Evolutionary conservation across 441 rosid species (phyloP).

Genomic region (Gossypium schwendimanii): DNA sequence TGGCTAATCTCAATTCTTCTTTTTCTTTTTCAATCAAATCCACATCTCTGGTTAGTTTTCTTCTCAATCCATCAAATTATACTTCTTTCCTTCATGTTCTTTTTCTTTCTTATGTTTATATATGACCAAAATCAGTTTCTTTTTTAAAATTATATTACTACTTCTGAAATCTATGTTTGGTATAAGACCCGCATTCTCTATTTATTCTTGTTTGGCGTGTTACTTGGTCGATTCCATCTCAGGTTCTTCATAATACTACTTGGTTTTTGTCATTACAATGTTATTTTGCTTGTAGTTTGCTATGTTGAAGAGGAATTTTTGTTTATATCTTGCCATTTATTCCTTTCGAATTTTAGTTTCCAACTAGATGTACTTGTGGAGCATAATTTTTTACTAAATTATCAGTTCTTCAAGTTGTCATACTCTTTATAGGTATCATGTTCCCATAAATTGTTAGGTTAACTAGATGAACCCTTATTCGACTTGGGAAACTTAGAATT

Average conservation of each 20-base stretch:
- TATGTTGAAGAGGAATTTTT: not conserved
- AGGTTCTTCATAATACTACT: not conserved
- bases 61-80: not conserved
- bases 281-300: not conserved
- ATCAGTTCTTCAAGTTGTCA: not conserved
- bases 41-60: slow-evolving; percentile 13
- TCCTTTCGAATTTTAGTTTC: not conserved
- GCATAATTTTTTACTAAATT: not conserved
- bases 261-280: not conserved
- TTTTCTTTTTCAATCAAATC: slow-evolving; percentile 4
- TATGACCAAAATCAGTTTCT: not conserved
- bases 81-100: not conserved
- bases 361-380: not conserved
- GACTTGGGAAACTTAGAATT: not conserved
- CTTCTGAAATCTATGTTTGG: not conserved
- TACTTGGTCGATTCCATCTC: not conserved
- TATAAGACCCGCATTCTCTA: not conserved
- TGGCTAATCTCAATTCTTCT: slow-evolving; percentile 34
- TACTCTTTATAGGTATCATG: not conserved
- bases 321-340: not conserved
- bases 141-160: not conserved
- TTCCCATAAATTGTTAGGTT: not conserved
- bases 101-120: not conserved
- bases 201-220: not conserved
- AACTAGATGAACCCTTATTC: not conserved